Evolutionary conservation across 768 basidiomycete species (phyloP).

Genomic region (Lyophyllum shimeji): DNA sequence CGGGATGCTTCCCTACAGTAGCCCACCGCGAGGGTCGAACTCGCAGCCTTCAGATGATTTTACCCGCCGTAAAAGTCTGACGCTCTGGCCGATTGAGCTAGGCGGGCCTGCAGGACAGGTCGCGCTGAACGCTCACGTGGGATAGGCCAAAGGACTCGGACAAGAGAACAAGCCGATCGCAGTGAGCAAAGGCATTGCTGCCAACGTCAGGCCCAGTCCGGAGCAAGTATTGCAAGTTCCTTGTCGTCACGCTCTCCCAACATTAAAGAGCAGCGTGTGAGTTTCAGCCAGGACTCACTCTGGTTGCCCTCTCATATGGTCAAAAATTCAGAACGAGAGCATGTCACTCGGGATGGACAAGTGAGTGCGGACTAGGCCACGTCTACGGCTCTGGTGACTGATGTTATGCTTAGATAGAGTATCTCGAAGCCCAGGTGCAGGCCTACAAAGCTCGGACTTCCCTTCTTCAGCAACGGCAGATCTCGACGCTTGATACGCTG

Average conservation of each 20-base stretch:
- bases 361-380: neutral
- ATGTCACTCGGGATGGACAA: neutral
- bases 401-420: constrained; percentile 1
- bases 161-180: no score
- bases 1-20: constrained; percentile 25
- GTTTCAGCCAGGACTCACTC: constrained; percentile 1
- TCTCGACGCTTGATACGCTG: constrained; percentile 17
- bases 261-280: neutral
- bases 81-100: constrained; percentile 69
- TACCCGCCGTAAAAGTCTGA: constrained; percentile 48
- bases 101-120: constrained; percentile 47
- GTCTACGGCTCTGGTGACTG: neutral
- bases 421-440: constrained; percentile 25
- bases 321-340: neutral
- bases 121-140: no score
- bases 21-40: constrained; percentile 86
- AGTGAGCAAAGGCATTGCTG: no score
- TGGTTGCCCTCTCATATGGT: neutral
- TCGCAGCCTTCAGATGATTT: constrained; percentile 74
- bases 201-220: no score
- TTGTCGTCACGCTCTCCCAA: neutral
- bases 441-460: constrained; percentile 18
- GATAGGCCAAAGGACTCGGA: no score
- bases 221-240: no score
- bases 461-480: constrained; percentile 17